Percentiles rank a stretch among this genome's conserved stretches.
These are phyloP conservation scores for Globisporangium orthogonon DNA, from an alignment of 352 stramenopile genomes.

Conservation along the genomic window DNA sequence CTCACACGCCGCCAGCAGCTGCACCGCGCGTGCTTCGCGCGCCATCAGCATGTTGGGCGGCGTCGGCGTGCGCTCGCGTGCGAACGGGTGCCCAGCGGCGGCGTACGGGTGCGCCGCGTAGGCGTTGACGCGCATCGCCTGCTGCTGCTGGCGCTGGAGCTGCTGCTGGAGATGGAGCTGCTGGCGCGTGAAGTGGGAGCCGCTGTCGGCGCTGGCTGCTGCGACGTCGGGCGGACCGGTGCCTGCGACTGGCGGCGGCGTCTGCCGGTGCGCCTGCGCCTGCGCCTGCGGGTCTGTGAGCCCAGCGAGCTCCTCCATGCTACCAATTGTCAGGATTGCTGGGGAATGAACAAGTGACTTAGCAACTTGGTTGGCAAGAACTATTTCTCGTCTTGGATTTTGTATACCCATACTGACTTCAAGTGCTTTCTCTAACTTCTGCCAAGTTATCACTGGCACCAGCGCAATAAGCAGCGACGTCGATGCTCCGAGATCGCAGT, in stretches of 20 bases:
- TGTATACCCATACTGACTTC: no score
- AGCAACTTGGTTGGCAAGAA: neutral
- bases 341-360: neutral
- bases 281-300: neutral
- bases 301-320: neutral
- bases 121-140: conserved; percentile 6
- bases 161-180: conserved; percentile 6
- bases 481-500: no score
- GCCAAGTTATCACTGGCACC: no score
- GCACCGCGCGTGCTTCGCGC: conserved; percentile 35
- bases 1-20: conserved; percentile 69
- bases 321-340: neutral
- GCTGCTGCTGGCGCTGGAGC: conserved; percentile 6
- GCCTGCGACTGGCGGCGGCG: conserved; percentile 1
- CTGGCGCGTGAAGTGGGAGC: conserved; percentile 7
- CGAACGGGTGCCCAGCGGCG: conserved; percentile 6
- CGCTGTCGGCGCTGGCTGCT: conserved; percentile 3
- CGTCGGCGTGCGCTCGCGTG: conserved; percentile 12
- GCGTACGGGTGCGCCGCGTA: conserved; percentile 9
- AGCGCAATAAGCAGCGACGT: no score
- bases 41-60: conserved; percentile 10
- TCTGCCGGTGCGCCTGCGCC: neutral
- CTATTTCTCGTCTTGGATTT: neutral
- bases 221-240: conserved; percentile 1
- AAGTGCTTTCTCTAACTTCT: no score